Evolutionary conservation across 345 rosid genomes (phyloP), one percentile per base, ranked within the genome.

Genomic region (Corchorus olitorius): DNA sequence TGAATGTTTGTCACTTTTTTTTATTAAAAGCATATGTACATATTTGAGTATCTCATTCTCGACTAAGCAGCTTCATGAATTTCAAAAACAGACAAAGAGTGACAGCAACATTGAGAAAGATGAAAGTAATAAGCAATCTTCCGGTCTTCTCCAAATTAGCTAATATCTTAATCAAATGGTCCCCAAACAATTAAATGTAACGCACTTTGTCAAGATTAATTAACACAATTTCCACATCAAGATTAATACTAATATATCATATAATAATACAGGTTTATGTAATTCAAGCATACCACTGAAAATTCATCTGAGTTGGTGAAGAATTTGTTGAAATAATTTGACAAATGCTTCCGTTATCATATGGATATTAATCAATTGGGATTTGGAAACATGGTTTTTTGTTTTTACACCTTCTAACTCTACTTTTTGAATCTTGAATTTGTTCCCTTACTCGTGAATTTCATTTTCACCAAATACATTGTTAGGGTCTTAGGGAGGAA

Each of bases 41-140:
- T 48, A 20, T 50, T 27, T 27, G 59, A 69, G 59, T 3, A 49
- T 15, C 73, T 15, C 59, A 68, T 48, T 37, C 56, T 68, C 56
- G 72, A 68, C 72, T 8, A 68, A 33, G 72, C 43, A 49, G 58
- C 72, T 48, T 68, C 58, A 27, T 68, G 58, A 49, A 68, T 49
- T 68, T 69, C 45, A 69, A 50, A 50, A 50, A 50, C 73, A 33
- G 73, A 69, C 73, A 69, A 8, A 64, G 69, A 20, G 71, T 20
- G 53, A 66, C 54, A 13, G 37, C 37, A 45, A 66, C 37, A 46
- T 66, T 19, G 70, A 66, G 35, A 66, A 20, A 45, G 53, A 66
- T 46, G 72, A 64, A 64, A 39, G 13, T 9, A 63, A 27, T 37
- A 15, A 37, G 62, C 62, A 58, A 58, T 0, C 63, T 10, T 0